Conservation (phyloP, 306 rosid species). For the Glycine soja region DNA sequence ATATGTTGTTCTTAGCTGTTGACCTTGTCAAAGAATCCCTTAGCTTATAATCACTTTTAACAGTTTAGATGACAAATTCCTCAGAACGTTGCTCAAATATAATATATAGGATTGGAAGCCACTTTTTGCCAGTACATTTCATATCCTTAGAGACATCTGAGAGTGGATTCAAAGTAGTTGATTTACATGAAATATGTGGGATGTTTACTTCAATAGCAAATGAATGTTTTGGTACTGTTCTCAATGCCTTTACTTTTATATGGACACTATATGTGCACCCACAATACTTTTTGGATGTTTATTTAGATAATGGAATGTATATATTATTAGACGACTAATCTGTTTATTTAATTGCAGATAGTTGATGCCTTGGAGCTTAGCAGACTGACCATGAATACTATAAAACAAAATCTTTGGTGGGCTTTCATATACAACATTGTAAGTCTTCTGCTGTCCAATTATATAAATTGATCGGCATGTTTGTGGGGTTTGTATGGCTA, state of each 20-base stretch:
- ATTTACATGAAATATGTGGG: slow-evolving; percentile 1
- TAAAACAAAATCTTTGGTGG: slow-evolving; percentile 98
- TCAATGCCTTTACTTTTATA: not conserved
- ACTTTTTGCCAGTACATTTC: not conserved
- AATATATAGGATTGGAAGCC: not conserved
- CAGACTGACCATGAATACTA: slow-evolving; percentile 89
- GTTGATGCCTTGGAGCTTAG: slow-evolving; percentile 98
- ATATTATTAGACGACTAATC: slow-evolving; percentile 35
- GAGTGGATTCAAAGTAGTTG: slow-evolving; percentile 31
- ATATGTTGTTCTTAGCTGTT: not conserved
- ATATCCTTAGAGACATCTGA: not conserved
- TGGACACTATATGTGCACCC: slow-evolving; percentile 1
- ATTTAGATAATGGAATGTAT: slow-evolving; percentile 9
- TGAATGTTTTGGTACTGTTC: not conserved
- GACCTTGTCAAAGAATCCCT: slow-evolving; percentile 3
- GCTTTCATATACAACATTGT: slow-evolving; percentile 93
- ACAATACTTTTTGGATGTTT: slow-evolving; percentile 25
- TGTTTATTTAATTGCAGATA: slow-evolving; percentile 63
- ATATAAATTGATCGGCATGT: slow-evolving; percentile 34
- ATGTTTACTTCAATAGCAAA: slow-evolving; percentile 2
- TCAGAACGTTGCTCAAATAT: not conserved
- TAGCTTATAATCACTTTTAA: not conserved
- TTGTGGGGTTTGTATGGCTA: slow-evolving; percentile 4
- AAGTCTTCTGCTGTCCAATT: slow-evolving; percentile 56
- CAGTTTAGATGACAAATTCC: not conserved